Conservation (phyloP, 768 basidiomycete species). For the Lactifluus rugatus region DNA sequence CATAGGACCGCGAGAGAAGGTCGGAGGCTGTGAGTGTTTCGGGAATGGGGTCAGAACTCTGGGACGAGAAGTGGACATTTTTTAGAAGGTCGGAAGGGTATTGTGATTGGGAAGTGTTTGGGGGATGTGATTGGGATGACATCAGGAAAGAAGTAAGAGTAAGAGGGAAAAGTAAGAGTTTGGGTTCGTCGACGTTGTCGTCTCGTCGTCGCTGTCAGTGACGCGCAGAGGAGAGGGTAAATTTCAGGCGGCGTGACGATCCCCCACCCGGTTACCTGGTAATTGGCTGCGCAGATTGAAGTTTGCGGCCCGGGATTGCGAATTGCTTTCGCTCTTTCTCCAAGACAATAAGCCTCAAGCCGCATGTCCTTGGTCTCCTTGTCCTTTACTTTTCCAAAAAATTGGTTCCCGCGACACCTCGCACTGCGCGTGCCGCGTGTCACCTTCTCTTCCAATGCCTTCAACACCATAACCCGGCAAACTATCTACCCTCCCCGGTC, state of each 20-base stretch:
- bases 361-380: constrained; percentile 14
- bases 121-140: constrained; percentile 9
- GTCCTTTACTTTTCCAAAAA: constrained; percentile 8
- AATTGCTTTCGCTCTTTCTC: neutral
- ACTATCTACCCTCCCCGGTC: neutral
- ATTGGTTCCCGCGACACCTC: constrained; percentile 6
- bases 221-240: neutral
- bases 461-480: neutral
- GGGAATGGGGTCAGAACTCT: constrained; percentile 32
- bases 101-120: neutral
- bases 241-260: constrained; percentile 17
- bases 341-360: constrained; percentile 13
- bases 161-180: neutral
- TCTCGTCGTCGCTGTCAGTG: constrained; percentile 1
- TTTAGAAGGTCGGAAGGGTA: constrained; percentile 16
- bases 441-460: neutral
- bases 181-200: neutral
- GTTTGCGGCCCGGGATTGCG: neutral
- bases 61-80: constrained; percentile 22
- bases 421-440: neutral
- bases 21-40: constrained; percentile 74
- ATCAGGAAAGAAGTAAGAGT: neutral
- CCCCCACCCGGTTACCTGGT: constrained; percentile 1
- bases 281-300: neutral
- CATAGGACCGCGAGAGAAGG: constrained; percentile 79